Evolutionary conservation across 257 asterid species (phyloP).

Genomic region (Solanum chiquidenum): DNA sequence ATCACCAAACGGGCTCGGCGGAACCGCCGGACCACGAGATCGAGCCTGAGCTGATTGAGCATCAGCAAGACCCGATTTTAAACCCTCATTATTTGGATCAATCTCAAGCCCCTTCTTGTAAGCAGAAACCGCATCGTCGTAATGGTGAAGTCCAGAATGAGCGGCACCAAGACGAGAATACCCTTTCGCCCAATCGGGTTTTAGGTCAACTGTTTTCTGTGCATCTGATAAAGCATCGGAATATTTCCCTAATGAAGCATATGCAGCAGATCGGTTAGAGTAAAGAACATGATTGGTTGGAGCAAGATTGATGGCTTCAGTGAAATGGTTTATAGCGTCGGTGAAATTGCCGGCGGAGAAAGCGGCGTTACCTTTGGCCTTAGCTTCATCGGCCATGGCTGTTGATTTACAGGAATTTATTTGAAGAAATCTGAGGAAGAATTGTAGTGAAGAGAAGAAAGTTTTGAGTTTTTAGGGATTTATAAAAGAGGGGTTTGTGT

Average conservation of each 20-base stretch:
- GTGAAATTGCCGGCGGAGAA: slow-evolving; percentile 67
- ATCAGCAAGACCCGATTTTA: slow-evolving; percentile 75
- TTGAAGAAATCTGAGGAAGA: background rate
- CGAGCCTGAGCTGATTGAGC: slow-evolving; percentile 49
- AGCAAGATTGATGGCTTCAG: slow-evolving; percentile 58
- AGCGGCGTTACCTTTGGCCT: slow-evolving; percentile 87
- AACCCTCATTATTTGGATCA: slow-evolving; percentile 75
- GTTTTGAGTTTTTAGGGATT: background rate
- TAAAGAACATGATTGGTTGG: slow-evolving; percentile 80
- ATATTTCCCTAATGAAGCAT: slow-evolving; percentile 56
- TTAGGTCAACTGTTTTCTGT: slow-evolving; percentile 70
- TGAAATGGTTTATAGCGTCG: slow-evolving; percentile 61
- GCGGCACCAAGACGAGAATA: slow-evolving; percentile 96
- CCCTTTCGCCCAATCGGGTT: slow-evolving; percentile 80
- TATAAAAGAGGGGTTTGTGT: background rate
- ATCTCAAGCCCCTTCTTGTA: slow-evolving; percentile 68
- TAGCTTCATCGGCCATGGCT: slow-evolving; percentile 86
- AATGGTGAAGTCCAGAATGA: slow-evolving; percentile 47
- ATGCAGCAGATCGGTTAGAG: slow-evolving; percentile 92
- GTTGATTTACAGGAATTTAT: background rate
- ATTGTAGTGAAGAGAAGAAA: background rate
- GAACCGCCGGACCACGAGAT: slow-evolving; percentile 5
- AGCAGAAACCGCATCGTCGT: slow-evolving; percentile 52
- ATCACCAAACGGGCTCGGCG: slow-evolving; percentile 60
- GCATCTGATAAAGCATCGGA: slow-evolving; percentile 81